Conservation (phyloP, 345 rosid genomes). For the Kandelia obovata region DNA sequence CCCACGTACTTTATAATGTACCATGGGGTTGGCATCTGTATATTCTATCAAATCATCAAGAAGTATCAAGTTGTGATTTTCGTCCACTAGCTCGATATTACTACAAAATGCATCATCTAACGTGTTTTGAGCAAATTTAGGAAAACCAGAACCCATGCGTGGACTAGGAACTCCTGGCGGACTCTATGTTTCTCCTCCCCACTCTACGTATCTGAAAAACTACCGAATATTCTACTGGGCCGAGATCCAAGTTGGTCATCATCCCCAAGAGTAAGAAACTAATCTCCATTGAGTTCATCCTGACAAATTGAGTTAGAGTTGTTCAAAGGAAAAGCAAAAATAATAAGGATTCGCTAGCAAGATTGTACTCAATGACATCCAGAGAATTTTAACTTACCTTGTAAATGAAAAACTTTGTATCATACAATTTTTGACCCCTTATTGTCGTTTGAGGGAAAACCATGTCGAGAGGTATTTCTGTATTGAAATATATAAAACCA, state of each 20-base stretch:
- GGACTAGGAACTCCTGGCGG: conserved; percentile 7
- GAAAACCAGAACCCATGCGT: conserved; percentile 13
- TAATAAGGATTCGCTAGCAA: too few species aligned
- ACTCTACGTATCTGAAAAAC: conserved; percentile 16
- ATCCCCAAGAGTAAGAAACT: background rate
- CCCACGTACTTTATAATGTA: too few species aligned
- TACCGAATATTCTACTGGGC: conserved; percentile 10
- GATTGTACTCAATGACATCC: too few species aligned
- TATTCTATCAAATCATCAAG: too few species aligned
- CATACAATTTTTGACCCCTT: too few species aligned
- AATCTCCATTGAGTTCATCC: conserved; percentile 11
- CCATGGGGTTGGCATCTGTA: too few species aligned
- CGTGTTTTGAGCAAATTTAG: fast-evolving
- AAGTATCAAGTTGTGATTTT: background rate
- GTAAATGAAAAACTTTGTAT: too few species aligned
- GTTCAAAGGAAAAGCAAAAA: too few species aligned
- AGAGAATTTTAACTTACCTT: too few species aligned
- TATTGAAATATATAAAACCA: too few species aligned
- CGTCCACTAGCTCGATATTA: background rate
- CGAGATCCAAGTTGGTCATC: conserved; percentile 5
- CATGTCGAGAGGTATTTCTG: too few species aligned
- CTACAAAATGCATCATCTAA: background rate
- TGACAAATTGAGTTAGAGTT: background rate
- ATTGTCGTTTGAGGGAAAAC: too few species aligned
- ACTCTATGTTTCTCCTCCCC: conserved; percentile 22